phyloP scores from a whole-genome alignment of 805 yeast genomes.

The Ogataea pini region DNA sequence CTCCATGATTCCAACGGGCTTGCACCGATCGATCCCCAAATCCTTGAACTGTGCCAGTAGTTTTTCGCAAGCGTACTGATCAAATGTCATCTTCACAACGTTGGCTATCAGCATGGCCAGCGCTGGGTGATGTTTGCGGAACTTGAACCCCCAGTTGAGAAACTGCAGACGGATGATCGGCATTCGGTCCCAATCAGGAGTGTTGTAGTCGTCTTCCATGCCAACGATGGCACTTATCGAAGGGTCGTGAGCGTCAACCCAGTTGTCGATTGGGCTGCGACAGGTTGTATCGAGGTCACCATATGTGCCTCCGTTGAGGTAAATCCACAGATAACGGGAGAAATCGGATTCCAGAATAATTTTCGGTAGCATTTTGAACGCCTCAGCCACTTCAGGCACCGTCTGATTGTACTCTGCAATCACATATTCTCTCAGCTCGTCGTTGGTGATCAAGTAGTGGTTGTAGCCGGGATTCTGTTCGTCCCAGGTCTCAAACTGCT shows the following conservation, averaged over 20 bases:
- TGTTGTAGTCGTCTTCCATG: constrained; percentile 48
- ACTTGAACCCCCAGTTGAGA: constrained; percentile 54
- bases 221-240: constrained; percentile 50
- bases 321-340: constrained; percentile 49
- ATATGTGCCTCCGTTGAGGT: constrained; percentile 53
- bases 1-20: constrained; percentile 41
- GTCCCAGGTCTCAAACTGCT: constrained; percentile 15
- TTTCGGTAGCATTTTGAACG: constrained; percentile 49
- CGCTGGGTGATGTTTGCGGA: constrained; percentile 57
- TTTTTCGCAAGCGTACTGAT: constrained; percentile 37
- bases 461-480: constrained; percentile 20
- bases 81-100: constrained; percentile 46
- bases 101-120: constrained; percentile 48
- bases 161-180: constrained; percentile 48
- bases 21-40: constrained; percentile 34
- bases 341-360: constrained; percentile 50
- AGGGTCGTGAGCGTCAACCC: constrained; percentile 48
- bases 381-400: constrained; percentile 47
- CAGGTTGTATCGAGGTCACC: constrained; percentile 50
- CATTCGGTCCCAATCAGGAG: constrained; percentile 46
- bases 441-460: constrained; percentile 17
- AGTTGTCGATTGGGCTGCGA: constrained; percentile 46
- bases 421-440: constrained; percentile 8
- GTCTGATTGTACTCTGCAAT: constrained; percentile 17
- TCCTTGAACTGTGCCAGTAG: constrained; percentile 17